phyloP scores from a whole-genome alignment of 2,329 filamentous ascomycete species.

The Cercospora beticola region DNA sequence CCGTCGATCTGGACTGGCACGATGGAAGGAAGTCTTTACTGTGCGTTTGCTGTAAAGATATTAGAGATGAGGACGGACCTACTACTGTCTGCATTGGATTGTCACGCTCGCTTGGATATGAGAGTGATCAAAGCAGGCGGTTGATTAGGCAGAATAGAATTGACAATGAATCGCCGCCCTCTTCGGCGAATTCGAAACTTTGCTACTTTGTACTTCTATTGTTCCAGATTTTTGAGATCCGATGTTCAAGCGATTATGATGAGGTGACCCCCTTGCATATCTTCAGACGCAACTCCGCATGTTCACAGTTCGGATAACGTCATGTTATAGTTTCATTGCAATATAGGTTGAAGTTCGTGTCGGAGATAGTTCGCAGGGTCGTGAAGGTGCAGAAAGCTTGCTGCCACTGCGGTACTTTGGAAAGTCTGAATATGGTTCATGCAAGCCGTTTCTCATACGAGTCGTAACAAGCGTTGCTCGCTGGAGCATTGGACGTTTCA shows the following conservation, averaged over 20 bases:
- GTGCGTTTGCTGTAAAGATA: not conserved
- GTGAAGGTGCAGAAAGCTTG: not conserved
- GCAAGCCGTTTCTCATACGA: not conserved
- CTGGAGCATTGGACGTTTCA: not conserved
- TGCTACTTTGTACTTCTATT: not conserved
- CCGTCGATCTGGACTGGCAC: not conserved
- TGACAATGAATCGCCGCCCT: not conserved
- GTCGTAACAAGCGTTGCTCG: not conserved
- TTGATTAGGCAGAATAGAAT: not conserved
- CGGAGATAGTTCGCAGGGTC: not conserved
- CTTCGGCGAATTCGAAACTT: not conserved
- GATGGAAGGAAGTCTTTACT: not conserved
- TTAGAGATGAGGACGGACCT: not conserved
- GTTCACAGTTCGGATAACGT: not conserved
- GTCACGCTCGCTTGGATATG: not conserved
- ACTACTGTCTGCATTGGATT: not conserved
- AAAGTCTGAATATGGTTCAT: not conserved
- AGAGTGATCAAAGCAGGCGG: not conserved
- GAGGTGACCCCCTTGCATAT: not conserved
- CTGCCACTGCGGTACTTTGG: not conserved
- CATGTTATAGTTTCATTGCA: not conserved
- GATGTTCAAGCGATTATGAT: not conserved
- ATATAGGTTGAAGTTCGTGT: not conserved
- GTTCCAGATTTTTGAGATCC: not conserved
- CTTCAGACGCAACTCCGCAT: not conserved